These are phyloP conservation scores for Xylariaceae sp. DNA, from an alignment of 2,329 filamentous ascomycete genomes.

Conservation along the genomic window DNA sequence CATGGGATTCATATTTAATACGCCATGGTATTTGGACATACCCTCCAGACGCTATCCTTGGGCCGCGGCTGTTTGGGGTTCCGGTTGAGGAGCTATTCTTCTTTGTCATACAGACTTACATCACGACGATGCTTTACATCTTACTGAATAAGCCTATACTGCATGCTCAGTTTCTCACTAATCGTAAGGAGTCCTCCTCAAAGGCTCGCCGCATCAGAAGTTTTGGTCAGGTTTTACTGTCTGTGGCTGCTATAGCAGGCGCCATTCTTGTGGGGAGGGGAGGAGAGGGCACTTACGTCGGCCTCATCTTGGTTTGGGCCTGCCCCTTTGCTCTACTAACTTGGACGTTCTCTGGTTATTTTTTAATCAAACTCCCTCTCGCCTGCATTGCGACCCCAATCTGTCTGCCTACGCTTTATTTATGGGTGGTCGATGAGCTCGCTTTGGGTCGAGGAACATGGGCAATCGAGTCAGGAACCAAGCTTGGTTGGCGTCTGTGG, in stretches of 20 bases:
- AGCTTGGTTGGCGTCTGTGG: slow-evolving; percentile 69
- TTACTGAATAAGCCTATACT: slow-evolving; percentile 70
- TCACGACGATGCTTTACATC: slow-evolving; percentile 72
- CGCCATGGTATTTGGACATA: slow-evolving; percentile 74
- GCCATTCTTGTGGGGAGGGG: slow-evolving; percentile 52
- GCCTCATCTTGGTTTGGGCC: slow-evolving; percentile 74
- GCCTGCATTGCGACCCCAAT: slow-evolving; percentile 67
- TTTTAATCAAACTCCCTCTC: slow-evolving; percentile 65
- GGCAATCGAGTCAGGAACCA: slow-evolving; percentile 72
- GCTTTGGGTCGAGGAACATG: slow-evolving; percentile 73
- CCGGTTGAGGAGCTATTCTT: slow-evolving; percentile 78
- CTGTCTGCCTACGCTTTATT: slow-evolving; percentile 68
- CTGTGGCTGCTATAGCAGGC: slow-evolving; percentile 52
- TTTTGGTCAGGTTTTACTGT: slow-evolving; percentile 58
- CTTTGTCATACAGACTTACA: slow-evolving; percentile 79
- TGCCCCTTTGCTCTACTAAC: slow-evolving; percentile 69
- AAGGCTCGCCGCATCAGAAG: slow-evolving; percentile 43
- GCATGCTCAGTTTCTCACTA: slow-evolving; percentile 51
- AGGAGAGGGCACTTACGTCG: slow-evolving; percentile 67
- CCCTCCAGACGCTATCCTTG: slow-evolving; percentile 68
- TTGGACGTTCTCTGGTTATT: slow-evolving; percentile 68
- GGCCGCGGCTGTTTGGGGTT: slow-evolving; percentile 67
- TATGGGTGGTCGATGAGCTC: slow-evolving; percentile 75
- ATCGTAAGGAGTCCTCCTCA: slow-evolving; percentile 37
- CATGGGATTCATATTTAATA: slow-evolving; percentile 81